Evolutionary conservation across 2,329 filamentous ascomycete genomes (phyloP), one percentile per base, ranked within the genome.

Genomic region (Trichoderma sp.): DNA sequence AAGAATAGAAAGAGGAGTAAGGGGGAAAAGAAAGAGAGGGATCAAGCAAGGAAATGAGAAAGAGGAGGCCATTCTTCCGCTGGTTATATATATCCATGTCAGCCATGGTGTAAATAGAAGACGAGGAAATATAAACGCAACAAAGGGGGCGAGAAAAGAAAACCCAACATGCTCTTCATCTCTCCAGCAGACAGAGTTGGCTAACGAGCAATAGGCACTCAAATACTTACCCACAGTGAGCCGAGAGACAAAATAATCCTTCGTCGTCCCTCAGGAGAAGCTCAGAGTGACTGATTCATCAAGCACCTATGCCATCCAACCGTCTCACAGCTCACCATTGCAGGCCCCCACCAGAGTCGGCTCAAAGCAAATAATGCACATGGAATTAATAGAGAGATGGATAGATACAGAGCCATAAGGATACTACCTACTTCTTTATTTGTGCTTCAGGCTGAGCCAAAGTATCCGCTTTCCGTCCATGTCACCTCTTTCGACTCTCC

Each of bases 391-490:
- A n/a, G 39, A 43, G 18, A 43, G 14, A 8, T 26, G 14, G 3
- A 24, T 26, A 54, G 51, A 26, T 16, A 18, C 14, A 24, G 54
- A 37, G 18, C 4, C 2, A 32, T 14, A 32, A 24, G n/a, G 13
- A 13, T 30, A 1, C 30, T 21, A 34, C 32, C 32, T 34, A 34
- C n/a, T 4, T 6, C 30, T 13, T 11, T 37, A 4, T 4, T 21
- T 34, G 24, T 7, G 56, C n/a, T 39, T 64, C 49, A 64, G 18
- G 21, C 30, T 10, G 21, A 79, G 54, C 74, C 73, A 54, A 76
- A 78, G 59, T 77, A 79, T 58, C 76, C 71, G 73, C 64, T 78
- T 74, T 77, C 78, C 75, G 10, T 76, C 73, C 52, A 76, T 30
- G 39, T 60, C 18, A 68, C 71, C 18, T 73, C 68, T 21, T 66